Evolutionary conservation across 805 yeast species (phyloP), one percentile per base, ranked within the genome.

Genomic region (Candida dajiaensis): DNA sequence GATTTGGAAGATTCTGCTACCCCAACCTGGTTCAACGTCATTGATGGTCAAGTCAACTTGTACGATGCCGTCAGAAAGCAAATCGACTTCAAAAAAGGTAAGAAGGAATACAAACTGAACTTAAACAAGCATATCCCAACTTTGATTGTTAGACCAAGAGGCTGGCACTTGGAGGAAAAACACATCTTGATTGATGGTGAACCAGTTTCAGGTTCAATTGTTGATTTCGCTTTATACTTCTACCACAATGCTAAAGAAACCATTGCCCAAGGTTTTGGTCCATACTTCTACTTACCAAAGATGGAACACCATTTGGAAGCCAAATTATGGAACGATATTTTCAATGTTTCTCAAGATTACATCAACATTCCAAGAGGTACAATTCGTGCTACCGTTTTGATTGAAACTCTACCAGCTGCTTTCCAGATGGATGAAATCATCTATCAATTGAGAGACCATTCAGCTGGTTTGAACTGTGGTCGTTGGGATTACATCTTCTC

Each of bases 401-500:
- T 85, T 61, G 95, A 85, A 67, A 85, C 95, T 16, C 71, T 85
- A 54, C 95, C 94, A 36, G 89, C 88, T 39, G 89, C 90, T 15
- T 85, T 82, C 76, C 94, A 85, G 67, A 80, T 85, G 83, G 90
- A 85, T 62, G 95, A 85, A 67, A 85, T 85, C 55, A 77, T 85
- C 58, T 85, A 79, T 61, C 85, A 85, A 60, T 72, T 85, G 61
- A 74, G 89, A 65, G 81, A 79, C 43, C 95, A 85, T 65, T 82
- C 85, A 45, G 76, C 85, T 10, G 95, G 94, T 47, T 74, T 85
- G 66, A 85, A 85, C 70, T 85, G 94, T 74, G 95, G 95, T 57
- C 77, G 95, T 69, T 85, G 94, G 92, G 95, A 85, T 67, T 85
- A 85, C 69, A 85, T 85, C 67, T 85, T 85, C 70, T 80, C 87